Evolutionary conservation across 345 rosid species (phyloP).

Genomic region (Brassica nigra): DNA sequence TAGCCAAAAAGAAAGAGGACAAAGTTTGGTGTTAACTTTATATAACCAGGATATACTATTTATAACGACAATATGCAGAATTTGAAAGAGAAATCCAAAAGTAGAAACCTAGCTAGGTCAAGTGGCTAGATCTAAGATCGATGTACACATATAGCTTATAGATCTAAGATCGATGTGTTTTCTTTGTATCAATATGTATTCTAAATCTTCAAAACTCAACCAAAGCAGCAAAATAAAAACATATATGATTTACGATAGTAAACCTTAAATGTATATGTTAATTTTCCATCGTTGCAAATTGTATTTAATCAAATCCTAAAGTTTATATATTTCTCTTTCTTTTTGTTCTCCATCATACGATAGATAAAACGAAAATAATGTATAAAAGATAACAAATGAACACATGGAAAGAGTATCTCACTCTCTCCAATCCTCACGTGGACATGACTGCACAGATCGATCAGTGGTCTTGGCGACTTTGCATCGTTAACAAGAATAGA

Average conservation of each 20-base stretch:
- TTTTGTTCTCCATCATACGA: not conserved
- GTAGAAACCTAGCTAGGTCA: slow-evolving; percentile 16
- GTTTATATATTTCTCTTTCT: not conserved
- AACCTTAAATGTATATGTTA: not conserved
- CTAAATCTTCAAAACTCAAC: not conserved
- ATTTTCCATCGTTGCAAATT: not conserved
- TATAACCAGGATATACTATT: slow-evolving; percentile 32
- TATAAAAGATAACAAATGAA: too few species aligned
- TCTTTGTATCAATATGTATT: not conserved
- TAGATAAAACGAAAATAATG: not conserved
- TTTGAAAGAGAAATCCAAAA: slow-evolving; percentile 27
- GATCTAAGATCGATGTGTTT: not conserved
- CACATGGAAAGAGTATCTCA: too few species aligned
- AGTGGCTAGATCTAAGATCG: not conserved
- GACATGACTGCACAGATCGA: not conserved
- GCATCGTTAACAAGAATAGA: not conserved
- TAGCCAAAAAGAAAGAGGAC: slow-evolving; percentile 33
- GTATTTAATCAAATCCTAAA: not conserved
- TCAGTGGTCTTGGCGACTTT: not conserved
- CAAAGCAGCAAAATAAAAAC: not conserved
- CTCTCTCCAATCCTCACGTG: not conserved
- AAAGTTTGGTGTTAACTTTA: slow-evolving; percentile 32
- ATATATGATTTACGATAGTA: not conserved
- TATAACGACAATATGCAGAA: slow-evolving; percentile 17
- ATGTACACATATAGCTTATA: not conserved